phyloP scores from a whole-genome alignment of 139 green algal species.

The Tetraselmis striata region DNA sequence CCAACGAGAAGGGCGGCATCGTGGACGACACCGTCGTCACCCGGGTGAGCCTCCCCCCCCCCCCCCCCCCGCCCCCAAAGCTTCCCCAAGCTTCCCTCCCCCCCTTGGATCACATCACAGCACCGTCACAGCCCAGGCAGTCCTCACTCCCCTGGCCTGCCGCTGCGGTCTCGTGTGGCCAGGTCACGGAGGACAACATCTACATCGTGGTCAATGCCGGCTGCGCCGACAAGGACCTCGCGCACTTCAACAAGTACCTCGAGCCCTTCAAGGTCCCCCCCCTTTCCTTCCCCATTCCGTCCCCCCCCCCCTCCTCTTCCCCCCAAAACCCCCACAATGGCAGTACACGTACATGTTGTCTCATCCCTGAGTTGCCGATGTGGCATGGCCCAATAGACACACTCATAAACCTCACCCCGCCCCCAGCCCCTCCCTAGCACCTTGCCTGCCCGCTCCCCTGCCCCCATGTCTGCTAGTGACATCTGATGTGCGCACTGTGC shows the following conservation, averaged over 20 bases:
- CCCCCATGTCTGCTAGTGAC: background rate
- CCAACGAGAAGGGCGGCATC: conserved; percentile 95
- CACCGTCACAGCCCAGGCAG: background rate
- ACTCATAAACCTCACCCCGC: too few species aligned
- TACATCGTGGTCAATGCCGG: conserved; percentile 98
- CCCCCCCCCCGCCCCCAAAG: too few species aligned
- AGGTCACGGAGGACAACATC: conserved; percentile 70
- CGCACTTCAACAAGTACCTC: conserved; percentile 81
- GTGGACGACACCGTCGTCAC: conserved; percentile 97
- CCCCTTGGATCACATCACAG: background rate
- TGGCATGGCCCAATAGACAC: too few species aligned
- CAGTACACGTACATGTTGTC: too few species aligned
- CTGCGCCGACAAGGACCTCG: conserved; percentile 93
- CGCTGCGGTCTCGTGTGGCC: too few species aligned
- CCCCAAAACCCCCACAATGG: too few species aligned
- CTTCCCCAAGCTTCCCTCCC: too few species aligned
- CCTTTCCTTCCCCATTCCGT: too few species aligned
- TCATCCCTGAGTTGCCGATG: too few species aligned
- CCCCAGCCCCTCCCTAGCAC: too few species aligned
- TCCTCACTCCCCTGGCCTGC: background rate
- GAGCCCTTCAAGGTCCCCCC: conserved; percentile 53
- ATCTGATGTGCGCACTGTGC: background rate
- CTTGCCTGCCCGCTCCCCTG: background rate
- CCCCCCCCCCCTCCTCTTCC: too few species aligned
- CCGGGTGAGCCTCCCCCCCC: conserved; percentile 42